These are phyloP conservation scores for Coprinopsis cinerea DNA, from an alignment of 768 basidiomycete species.

Conservation along the genomic window DNA sequence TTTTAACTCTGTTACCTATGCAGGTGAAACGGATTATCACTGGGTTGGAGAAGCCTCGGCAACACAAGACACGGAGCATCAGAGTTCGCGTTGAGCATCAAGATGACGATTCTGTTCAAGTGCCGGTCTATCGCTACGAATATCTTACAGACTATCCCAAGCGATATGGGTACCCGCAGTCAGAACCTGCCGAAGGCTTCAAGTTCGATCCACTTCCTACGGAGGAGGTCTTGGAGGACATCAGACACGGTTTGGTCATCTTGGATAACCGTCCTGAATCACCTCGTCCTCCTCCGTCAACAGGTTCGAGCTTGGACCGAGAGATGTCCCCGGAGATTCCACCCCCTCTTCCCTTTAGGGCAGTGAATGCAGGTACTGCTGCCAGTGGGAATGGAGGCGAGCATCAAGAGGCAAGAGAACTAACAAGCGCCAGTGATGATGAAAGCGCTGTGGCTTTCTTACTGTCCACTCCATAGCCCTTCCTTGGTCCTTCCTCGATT, in stretches of 20 bases:
- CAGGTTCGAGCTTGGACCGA: neutral
- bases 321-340: neutral
- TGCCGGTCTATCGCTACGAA: conserved; percentile 42
- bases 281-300: neutral
- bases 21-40: neutral
- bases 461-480: conserved; percentile 15
- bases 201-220: conserved; percentile 45
- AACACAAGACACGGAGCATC: conserved; percentile 13
- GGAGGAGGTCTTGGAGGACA: conserved; percentile 38
- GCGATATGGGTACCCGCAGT: conserved; percentile 33
- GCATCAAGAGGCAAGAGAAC: neutral
- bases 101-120: conserved; percentile 7
- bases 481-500: too few relatives aligned
- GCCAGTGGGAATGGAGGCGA: neutral
- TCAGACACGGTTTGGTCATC: conserved; percentile 44
- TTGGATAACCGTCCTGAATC: conserved; percentile 22
- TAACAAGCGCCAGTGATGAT: conserved; percentile 12
- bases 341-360: neutral
- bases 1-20: neutral
- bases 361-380: neutral
- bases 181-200: conserved; percentile 30
- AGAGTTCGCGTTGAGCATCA: conserved; percentile 11
- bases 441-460: conserved; percentile 23
- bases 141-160: conserved; percentile 39
- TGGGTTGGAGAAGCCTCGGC: neutral